Percentiles rank a stretch among this genome's conserved stretches.
phyloP scores from a whole-genome alignment of 1,284 basidiomycete genomes.

The Ustilago vetiveriae region DNA sequence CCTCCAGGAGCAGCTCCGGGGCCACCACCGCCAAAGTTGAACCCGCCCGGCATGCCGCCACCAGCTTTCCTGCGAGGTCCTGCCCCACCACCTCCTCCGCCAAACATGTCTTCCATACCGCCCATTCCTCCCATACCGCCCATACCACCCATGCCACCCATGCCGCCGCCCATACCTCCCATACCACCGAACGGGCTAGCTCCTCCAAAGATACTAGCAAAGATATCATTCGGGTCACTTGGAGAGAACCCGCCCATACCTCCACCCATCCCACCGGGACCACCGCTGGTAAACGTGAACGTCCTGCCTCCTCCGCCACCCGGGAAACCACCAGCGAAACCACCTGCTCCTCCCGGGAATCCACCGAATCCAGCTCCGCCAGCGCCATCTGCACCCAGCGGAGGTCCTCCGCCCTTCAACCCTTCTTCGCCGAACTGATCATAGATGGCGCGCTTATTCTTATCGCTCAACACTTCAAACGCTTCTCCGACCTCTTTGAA shows the following conservation, averaged over 20 bases:
- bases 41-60: conserved; percentile 9
- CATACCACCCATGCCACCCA: conserved; percentile 59
- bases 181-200: conserved; percentile 48
- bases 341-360: conserved; percentile 30
- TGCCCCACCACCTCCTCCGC: conserved; percentile 45
- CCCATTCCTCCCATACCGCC: conserved; percentile 59
- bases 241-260: conserved; percentile 64
- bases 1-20: conserved; percentile 19
- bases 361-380: conserved; percentile 23
- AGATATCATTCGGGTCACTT: conserved; percentile 87
- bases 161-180: conserved; percentile 51
- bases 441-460: conserved; percentile 89
- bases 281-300: conserved; percentile 52
- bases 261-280: conserved; percentile 35
- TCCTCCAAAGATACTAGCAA: conserved; percentile 74
- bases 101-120: conserved; percentile 58
- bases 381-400: conserved; percentile 66
- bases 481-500: conserved; percentile 98
- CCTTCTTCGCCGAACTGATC: conserved; percentile 98
- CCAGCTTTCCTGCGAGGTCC: conserved; percentile 18
- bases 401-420: conserved; percentile 74
- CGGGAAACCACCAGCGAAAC: conserved; percentile 38
- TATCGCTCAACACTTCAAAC: conserved; percentile 93
- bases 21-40: conserved; percentile 34
- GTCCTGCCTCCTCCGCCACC: conserved; percentile 41